Conservation (phyloP, 106 monocot genomes). For the Dioscorea zingiberensis region DNA sequence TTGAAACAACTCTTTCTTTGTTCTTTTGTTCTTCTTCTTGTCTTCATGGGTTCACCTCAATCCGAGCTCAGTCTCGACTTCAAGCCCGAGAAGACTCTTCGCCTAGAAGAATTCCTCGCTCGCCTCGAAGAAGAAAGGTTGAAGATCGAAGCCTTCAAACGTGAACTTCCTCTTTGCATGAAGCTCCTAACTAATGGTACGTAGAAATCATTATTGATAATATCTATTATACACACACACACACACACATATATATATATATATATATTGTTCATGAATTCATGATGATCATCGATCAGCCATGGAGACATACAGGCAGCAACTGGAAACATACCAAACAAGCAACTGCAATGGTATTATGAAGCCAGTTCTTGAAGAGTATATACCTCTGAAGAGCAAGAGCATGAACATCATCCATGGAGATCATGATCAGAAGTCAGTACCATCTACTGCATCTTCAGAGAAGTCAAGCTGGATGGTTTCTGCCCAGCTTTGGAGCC, state of each 20-base stretch:
- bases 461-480: too few species aligned
- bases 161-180: conserved; percentile 94
- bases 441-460: too few species aligned
- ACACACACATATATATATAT: not conserved
- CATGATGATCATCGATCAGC: conserved; percentile 24
- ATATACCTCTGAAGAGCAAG: conserved; percentile 61
- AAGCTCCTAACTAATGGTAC: conserved; percentile 86
- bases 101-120: conserved; percentile 63
- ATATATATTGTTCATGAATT: not conserved
- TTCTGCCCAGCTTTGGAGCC: too few species aligned
- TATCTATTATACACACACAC: too few species aligned
- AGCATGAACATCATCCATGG: too few species aligned
- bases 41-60: conserved; percentile 45
- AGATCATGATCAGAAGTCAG: too few species aligned
- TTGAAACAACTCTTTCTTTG: too few species aligned
- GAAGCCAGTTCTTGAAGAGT: conserved; percentile 66
- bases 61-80: conserved; percentile 69
- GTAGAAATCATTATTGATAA: too few species aligned
- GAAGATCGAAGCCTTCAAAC: conserved; percentile 93
- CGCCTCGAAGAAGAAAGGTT: conserved; percentile 78
- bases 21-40: not conserved
- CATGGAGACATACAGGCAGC: conserved; percentile 67
- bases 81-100: conserved; percentile 50
- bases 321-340: conserved; percentile 37
- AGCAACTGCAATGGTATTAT: not conserved